Evolutionary conservation across 768 basidiomycete species (phyloP).

Genomic region (Stropharia rugosoannulata): DNA sequence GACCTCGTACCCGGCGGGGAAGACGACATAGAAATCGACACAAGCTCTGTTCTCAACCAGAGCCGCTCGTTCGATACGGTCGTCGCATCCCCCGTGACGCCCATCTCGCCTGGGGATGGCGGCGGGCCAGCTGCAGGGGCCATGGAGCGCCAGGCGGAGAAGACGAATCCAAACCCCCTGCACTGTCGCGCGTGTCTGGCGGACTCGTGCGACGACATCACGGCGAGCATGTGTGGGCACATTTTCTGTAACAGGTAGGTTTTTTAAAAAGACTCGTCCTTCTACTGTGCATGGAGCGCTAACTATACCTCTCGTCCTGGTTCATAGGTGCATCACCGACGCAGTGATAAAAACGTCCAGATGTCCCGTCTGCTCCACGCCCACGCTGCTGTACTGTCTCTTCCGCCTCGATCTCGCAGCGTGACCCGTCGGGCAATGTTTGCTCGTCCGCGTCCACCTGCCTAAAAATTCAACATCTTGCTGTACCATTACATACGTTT

Average conservation of each 20-base stretch:
- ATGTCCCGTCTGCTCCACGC: slow-evolving; percentile 53
- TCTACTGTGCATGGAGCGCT: background rate
- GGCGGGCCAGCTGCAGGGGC: no score
- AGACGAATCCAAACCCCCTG: slow-evolving; percentile 23
- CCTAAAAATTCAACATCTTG: background rate
- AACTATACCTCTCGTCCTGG: slow-evolving; percentile 1
- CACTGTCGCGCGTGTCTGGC: slow-evolving; percentile 51
- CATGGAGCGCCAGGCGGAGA: background rate
- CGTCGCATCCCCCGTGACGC: slow-evolving; percentile 9
- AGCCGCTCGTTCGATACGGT: slow-evolving; percentile 4
- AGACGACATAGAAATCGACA: background rate
- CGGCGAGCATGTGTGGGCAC: slow-evolving; percentile 63
- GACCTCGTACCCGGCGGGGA: background rate
- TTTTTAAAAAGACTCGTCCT: background rate
- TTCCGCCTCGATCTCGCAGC: slow-evolving; percentile 49
- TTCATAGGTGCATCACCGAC: slow-evolving; percentile 50
- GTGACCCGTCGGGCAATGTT: background rate
- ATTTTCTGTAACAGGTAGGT: slow-evolving; percentile 55
- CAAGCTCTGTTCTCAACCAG: background rate
- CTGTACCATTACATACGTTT: background rate
- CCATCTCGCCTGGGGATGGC: background rate
- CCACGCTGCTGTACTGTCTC: slow-evolving; percentile 53
- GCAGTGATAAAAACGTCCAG: slow-evolving; percentile 42
- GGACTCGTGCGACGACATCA: slow-evolving; percentile 51
- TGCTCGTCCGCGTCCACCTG: background rate